Evolutionary conservation across 768 basidiomycete species (phyloP).

Genomic region (Macrolepiota fuliginosa): DNA sequence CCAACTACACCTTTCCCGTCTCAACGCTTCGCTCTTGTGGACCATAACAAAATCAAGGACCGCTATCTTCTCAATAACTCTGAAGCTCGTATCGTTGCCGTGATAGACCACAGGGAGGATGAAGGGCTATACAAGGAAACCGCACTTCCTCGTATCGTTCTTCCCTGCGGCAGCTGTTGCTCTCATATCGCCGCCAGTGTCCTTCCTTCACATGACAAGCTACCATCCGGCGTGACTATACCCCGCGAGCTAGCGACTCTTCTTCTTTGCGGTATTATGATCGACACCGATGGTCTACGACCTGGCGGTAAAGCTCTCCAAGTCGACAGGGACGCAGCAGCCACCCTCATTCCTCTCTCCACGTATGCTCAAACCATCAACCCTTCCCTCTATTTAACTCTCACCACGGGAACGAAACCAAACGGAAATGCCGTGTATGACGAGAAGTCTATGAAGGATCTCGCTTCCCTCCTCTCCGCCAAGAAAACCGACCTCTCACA

Average conservation of each 20-base stretch:
- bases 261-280: conserved; percentile 76
- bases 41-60: conserved; percentile 75
- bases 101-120: conserved; percentile 93
- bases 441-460: conserved; percentile 41
- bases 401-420: conserved; percentile 2
- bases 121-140: conserved; percentile 63
- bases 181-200: conserved; percentile 43
- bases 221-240: conserved; percentile 28
- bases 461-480: conserved; percentile 43
- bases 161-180: conserved; percentile 76
- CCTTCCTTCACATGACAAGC: conserved; percentile 16
- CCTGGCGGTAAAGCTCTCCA: conserved; percentile 72
- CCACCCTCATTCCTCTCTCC: conserved; percentile 61
- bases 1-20: conserved; percentile 39
- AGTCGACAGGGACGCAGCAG: conserved; percentile 62
- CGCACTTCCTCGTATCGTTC: conserved; percentile 65
- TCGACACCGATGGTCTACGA: conserved; percentile 85
- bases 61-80: conserved; percentile 39
- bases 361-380: conserved; percentile 33
- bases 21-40: conserved; percentile 75
- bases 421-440: conserved; percentile 31
- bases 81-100: conserved; percentile 56
- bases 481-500: conserved; percentile 71
- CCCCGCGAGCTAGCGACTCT: conserved; percentile 72
- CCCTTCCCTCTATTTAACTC: conserved; percentile 15